Evolutionary conservation across 2,329 filamentous ascomycete species (phyloP).

Genomic region (Botrytis byssoidea): DNA sequence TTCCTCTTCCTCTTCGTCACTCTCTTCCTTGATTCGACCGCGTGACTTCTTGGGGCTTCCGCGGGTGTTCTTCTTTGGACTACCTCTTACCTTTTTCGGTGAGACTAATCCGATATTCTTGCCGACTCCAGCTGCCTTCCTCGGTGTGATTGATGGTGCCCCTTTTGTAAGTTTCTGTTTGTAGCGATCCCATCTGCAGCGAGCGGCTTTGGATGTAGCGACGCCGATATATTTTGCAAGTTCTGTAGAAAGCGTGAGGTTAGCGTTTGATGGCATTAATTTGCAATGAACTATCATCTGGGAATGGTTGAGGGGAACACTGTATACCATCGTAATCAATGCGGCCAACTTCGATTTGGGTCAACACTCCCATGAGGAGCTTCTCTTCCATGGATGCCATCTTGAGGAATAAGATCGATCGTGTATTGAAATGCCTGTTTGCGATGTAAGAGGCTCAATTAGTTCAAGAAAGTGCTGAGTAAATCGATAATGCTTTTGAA

Average conservation of each 20-base stretch:
- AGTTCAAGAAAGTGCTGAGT: no score
- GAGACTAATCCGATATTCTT: neutral
- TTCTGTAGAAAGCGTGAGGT: neutral
- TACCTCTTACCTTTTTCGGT: neutral
- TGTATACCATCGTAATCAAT: neutral
- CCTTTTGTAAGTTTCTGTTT: neutral
- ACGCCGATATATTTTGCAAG: neutral
- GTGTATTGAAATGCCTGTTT: neutral
- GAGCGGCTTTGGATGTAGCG: neutral
- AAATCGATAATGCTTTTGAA: no score
- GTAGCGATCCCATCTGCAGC: slow-evolving; percentile 2
- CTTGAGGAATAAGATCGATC: neutral
- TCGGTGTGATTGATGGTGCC: neutral
- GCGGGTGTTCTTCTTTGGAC: neutral
- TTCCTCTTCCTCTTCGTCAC: neutral
- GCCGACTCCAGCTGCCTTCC: neutral
- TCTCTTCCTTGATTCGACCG: neutral
- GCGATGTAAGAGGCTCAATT: neutral
- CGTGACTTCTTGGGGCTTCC: neutral
- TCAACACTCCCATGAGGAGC: neutral
- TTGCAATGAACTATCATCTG: neutral
- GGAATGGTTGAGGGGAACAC: neutral
- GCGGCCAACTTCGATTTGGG: neutral
- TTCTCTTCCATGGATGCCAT: neutral
- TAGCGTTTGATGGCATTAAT: neutral